Evolutionary conservation across 352 stramenopile species (phyloP).

Genomic region (Pythium apleroticum): DNA sequence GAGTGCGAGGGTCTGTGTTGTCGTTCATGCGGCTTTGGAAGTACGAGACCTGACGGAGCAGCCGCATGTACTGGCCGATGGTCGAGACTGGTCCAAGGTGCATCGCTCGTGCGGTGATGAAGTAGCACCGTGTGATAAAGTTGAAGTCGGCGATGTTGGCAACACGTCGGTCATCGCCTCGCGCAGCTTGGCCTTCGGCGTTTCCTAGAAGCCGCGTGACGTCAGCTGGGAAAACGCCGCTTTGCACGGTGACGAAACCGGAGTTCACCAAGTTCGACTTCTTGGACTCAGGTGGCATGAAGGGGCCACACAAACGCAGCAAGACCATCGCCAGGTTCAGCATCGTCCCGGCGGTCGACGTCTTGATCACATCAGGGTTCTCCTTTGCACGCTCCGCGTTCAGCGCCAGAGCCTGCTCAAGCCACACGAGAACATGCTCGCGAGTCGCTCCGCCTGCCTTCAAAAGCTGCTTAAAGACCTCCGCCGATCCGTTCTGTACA

Average conservation of each 20-base stretch:
- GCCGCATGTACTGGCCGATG: conserved; percentile 79
- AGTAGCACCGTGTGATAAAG: conserved; percentile 98
- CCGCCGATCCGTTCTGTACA: conserved; percentile 54
- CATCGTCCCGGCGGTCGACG: conserved; percentile 71
- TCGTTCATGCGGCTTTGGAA: conserved; percentile 82
- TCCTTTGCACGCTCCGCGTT: conserved; percentile 80
- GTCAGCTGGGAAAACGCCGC: conserved; percentile 62
- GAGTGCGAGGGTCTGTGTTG: conserved; percentile 64
- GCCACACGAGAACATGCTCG: conserved; percentile 66
- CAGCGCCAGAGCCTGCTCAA: conserved; percentile 73
- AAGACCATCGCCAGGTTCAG: conserved; percentile 81
- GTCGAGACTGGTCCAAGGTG: conserved; percentile 90
- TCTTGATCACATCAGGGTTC: conserved; percentile 68
- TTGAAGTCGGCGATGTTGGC: conserved; percentile 75
- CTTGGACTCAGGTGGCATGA: conserved; percentile 73
- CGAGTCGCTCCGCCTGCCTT: conserved; percentile 57
- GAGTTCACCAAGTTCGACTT: conserved; percentile 76
- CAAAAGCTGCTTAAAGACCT: conserved; percentile 69
- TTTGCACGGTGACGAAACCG: conserved; percentile 49
- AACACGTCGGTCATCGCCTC: conserved; percentile 23
- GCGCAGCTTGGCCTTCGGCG: conserved; percentile 27
- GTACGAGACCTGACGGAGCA: conserved; percentile 91
- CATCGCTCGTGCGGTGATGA: conserved; percentile 90
- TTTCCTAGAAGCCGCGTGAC: conserved; percentile 53
- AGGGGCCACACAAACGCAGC: conserved; percentile 77